These are phyloP conservation scores for Paraglomus brasilianum DNA, from an alignment of 192 early-diverging fungal species.

Conservation along the genomic window DNA sequence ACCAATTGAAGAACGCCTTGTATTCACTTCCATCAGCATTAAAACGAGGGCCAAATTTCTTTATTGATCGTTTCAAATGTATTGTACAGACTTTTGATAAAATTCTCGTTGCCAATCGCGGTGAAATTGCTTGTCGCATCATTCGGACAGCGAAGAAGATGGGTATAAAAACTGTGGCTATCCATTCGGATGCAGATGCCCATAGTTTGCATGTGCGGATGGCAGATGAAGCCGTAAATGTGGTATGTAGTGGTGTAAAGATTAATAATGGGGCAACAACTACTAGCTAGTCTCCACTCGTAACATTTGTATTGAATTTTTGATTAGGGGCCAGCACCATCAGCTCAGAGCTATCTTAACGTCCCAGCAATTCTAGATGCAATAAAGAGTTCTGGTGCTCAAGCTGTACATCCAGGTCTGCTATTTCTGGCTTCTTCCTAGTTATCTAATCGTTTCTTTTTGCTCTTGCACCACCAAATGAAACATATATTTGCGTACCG, in stretches of 20 bases:
- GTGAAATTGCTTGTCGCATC: slow-evolving; percentile 93
- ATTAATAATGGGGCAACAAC: slow-evolving; percentile 16
- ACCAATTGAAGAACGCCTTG: no score
- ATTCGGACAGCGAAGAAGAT: slow-evolving; percentile 89
- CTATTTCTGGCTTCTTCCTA: no score
- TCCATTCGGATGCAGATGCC: slow-evolving; percentile 92
- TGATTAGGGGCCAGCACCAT: slow-evolving; percentile 67
- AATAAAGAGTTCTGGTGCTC: slow-evolving; percentile 70
- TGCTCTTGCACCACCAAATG: background rate
- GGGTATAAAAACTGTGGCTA: slow-evolving; percentile 92
- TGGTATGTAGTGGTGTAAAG: slow-evolving; percentile 45
- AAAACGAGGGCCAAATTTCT: background rate
- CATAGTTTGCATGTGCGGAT: slow-evolving; percentile 82
- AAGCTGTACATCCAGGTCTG: slow-evolving; percentile 88
- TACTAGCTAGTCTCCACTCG: background rate
- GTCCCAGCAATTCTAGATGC: slow-evolving; percentile 77
- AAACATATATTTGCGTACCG: slow-evolving; percentile 14
- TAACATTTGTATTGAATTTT: slow-evolving; percentile 3
- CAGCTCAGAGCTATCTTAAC: slow-evolving; percentile 80
- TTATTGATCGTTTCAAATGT: background rate
- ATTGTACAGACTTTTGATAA: slow-evolving; percentile 76
- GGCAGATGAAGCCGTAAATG: slow-evolving; percentile 83
- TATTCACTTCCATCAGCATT: background rate
- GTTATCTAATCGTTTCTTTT: slow-evolving; percentile 7
- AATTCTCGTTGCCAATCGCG: slow-evolving; percentile 93